phyloP scores from a whole-genome alignment of 83 land plant genomes.

The Picea engelmannii region DNA sequence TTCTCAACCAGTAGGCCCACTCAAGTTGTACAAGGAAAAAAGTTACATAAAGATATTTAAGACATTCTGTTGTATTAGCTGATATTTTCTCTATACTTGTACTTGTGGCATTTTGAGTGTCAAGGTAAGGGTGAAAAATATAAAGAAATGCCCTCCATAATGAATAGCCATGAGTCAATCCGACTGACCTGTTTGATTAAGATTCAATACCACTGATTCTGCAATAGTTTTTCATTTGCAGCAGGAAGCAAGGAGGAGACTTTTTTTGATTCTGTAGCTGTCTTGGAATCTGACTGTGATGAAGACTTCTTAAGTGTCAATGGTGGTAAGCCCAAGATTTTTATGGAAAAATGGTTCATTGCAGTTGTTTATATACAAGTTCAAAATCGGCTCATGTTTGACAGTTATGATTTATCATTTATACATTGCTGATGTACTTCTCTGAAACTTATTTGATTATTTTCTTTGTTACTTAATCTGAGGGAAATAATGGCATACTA shows the following conservation, averaged over 20 bases:
- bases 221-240: background rate
- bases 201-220: conserved; percentile 1
- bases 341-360: conserved; percentile 8
- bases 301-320: conserved; percentile 60
- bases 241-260: conserved; percentile 50
- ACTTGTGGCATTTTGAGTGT: background rate
- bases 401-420: background rate
- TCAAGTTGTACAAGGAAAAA: background rate
- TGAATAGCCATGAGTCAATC: background rate
- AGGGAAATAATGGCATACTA: conserved; percentile 14
- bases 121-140: background rate
- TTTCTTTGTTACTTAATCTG: conserved; percentile 12
- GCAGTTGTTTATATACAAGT: conserved; percentile 20
- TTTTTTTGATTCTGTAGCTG: conserved; percentile 43
- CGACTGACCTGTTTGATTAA: background rate
- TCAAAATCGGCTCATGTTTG: background rate
- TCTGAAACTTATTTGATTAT: background rate
- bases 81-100: background rate
- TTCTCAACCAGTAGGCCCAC: no score
- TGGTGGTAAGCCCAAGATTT: conserved; percentile 35
- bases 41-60: background rate
- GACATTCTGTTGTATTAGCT: background rate
- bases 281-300: conserved; percentile 55
- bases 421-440: conserved; percentile 4
- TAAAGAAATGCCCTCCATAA: no score